Percentiles rank a stretch among this genome's conserved stretches.
Evolutionary conservation across 495 filamentous ascomycete genomes (phyloP).

Genomic region (Staphylotrichum longicolle): DNA sequence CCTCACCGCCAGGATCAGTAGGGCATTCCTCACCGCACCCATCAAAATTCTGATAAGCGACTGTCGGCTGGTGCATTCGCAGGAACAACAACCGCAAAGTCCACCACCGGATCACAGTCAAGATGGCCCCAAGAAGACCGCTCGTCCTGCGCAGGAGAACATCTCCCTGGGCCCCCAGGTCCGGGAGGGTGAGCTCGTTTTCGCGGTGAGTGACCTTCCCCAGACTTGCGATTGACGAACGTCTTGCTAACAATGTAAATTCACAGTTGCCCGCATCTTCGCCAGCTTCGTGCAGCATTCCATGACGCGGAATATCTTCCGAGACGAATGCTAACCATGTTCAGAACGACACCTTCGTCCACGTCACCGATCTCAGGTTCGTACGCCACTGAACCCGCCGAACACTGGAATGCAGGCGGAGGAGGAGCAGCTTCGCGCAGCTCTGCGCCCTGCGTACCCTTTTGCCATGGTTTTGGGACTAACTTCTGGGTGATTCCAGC

Average conservation of each 20-base stretch:
- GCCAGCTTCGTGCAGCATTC: slow-evolving; percentile 57
- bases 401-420: neutral
- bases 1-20: slow-evolving; percentile 30
- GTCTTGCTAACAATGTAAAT: slow-evolving; percentile 11
- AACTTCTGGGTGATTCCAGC: slow-evolving; percentile 70
- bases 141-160: slow-evolving; percentile 82
- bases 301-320: neutral
- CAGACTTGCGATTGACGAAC: neutral
- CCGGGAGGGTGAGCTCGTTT: slow-evolving; percentile 81
- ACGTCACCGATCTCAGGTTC: slow-evolving; percentile 97
- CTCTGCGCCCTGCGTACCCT: slow-evolving; percentile 9
- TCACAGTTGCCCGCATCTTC: slow-evolving; percentile 91
- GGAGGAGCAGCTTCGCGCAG: slow-evolving; percentile 18
- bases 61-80: slow-evolving; percentile 18
- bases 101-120: slow-evolving; percentile 40
- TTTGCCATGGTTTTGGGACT: slow-evolving; percentile 48
- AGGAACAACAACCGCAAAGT: slow-evolving; percentile 26
- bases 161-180: slow-evolving; percentile 92
- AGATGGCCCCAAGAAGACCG: slow-evolving; percentile 81
- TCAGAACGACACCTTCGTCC: slow-evolving; percentile 65
- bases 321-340: slow-evolving; percentile 11
- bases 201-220: slow-evolving; percentile 49
- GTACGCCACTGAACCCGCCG: slow-evolving; percentile 45
- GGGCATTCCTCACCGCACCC: slow-evolving; percentile 33
- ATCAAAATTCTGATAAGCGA: slow-evolving; percentile 29